Evolutionary conservation across 148 eudicot species (phyloP).

Genomic region (Spergularia marina): DNA sequence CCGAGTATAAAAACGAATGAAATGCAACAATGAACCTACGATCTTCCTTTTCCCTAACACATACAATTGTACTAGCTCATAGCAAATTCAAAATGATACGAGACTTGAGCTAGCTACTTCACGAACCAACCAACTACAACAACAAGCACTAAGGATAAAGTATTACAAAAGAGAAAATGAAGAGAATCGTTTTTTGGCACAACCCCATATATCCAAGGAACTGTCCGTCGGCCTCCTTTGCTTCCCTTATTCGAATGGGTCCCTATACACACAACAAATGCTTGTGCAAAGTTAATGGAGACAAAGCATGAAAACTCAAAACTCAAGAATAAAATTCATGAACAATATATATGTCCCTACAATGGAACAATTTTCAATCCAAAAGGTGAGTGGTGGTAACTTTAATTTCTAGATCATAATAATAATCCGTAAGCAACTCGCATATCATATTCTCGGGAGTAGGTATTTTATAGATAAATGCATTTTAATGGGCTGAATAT

Average conservation of each 20-base stretch:
- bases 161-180: neutral
- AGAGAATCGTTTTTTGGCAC: conserved; percentile 21
- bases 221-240: neutral
- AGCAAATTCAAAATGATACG: neutral
- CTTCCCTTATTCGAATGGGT: neutral
- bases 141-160: neutral
- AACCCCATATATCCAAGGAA: conserved; percentile 28
- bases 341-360: conserved; percentile 10
- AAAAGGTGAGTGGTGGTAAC: neutral
- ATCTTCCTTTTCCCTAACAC: too few species aligned
- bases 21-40: too few species aligned
- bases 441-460: too few species aligned
- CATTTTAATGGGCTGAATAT: too few species aligned
- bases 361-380: conserved; percentile 1
- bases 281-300: conserved; percentile 15
- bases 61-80: neutral
- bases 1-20: too few species aligned
- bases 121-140: neutral
- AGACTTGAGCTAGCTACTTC: neutral
- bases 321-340: neutral
- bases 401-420: neutral
- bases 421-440: neutral
- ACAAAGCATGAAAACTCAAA: conserved; percentile 1
- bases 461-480: too few species aligned
- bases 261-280: neutral